Conservation (phyloP, 179 eudicot genomes). For the Actinidia arguta region DNA sequence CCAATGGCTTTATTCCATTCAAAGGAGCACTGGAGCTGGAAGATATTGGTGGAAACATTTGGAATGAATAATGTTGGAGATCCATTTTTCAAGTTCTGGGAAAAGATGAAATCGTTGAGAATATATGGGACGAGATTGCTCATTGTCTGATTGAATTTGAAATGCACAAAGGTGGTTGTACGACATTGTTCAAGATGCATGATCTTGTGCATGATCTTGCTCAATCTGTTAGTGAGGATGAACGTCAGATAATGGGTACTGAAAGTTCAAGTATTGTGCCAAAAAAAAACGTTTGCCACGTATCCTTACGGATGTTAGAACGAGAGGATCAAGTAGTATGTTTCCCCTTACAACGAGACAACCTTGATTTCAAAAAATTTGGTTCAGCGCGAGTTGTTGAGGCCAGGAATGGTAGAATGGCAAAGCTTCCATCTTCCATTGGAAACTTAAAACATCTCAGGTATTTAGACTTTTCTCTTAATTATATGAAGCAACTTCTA, state of each 20-base stretch:
- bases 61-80: background rate
- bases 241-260: background rate
- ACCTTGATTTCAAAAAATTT: background rate
- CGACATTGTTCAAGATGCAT: constrained; percentile 12
- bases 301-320: background rate
- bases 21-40: background rate
- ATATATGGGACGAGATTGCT: too few species aligned
- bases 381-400: background rate
- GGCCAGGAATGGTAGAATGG: background rate
- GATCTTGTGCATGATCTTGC: constrained; percentile 25
- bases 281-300: background rate
- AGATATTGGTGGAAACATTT: background rate
- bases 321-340: background rate
- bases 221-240: background rate
- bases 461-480: background rate
- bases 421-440: background rate
- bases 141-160: too few species aligned
- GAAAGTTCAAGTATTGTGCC: background rate
- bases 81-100: background rate
- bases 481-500: too few species aligned
- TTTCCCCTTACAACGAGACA: background rate
- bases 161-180: background rate
- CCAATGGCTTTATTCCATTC: constrained; percentile 10
- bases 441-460: constrained; percentile 3
- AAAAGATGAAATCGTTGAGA: background rate